Conservation (phyloP, 169 alveolate species). For the Eimeria acervulina region DNA sequence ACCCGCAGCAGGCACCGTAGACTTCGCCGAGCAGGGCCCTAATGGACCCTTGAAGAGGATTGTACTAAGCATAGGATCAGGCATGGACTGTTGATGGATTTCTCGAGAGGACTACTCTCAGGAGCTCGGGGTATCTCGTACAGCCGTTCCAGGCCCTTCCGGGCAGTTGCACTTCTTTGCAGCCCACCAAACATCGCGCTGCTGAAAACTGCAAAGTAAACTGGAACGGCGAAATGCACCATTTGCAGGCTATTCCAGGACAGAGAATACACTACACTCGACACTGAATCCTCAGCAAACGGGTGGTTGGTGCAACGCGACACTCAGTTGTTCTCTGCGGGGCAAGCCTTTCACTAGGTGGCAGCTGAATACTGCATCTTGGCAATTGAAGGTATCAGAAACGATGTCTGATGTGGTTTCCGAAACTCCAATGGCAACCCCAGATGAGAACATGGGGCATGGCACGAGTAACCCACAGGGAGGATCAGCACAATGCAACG, state of each 20-base stretch:
- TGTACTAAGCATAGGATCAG: not conserved
- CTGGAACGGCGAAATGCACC: not conserved
- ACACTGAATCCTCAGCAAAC: not conserved
- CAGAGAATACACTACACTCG: not conserved
- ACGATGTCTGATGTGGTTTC: not conserved
- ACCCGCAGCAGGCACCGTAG: not conserved
- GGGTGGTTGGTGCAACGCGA: too few relatives aligned
- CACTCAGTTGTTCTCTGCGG: not conserved
- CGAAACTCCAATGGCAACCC: not conserved
- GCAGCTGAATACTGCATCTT: not conserved
- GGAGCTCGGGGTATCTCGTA: not conserved
- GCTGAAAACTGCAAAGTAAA: not conserved
- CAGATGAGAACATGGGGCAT: conserved; percentile 25
- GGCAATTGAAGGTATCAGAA: not conserved
- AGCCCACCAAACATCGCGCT: not conserved
- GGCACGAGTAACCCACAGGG: not conserved
- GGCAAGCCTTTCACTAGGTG: not conserved
- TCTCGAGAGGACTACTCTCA: not conserved
- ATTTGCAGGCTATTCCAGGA: not conserved
- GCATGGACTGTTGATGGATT: not conserved
- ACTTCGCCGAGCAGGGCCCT: not conserved
- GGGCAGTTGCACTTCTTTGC: not conserved
- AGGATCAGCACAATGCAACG: not conserved
- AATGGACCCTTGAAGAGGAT: not conserved
- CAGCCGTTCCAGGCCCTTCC: not conserved